A percentile compares a stretch with the other conserved stretches of the same genome.
phyloP scores from a whole-genome alignment of 2,329 filamentous ascomycete genomes.

The Exophiala alcalophila region DNA sequence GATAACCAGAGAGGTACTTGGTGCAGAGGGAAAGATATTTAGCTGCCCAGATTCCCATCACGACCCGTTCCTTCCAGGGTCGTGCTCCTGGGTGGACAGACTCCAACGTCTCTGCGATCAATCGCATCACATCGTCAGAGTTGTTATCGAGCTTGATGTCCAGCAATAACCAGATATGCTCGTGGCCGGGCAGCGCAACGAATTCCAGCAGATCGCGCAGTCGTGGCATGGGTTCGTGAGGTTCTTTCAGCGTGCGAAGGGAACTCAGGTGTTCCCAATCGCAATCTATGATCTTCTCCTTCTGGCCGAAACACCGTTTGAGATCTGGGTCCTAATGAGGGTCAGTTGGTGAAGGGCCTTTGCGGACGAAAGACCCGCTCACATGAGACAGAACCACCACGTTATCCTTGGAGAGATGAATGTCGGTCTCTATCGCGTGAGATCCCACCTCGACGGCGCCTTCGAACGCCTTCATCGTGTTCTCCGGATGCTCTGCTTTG shows the following conservation, averaged over 20 bases:
- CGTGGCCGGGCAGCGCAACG: slow-evolving; percentile 60
- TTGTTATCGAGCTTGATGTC: slow-evolving; percentile 69
- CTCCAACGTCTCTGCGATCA: slow-evolving; percentile 63
- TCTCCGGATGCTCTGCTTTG: slow-evolving; percentile 77
- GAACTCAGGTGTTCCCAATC: slow-evolving; percentile 71
- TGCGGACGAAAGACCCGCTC: slow-evolving; percentile 36
- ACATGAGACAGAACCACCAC: slow-evolving; percentile 84
- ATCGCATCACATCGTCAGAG: slow-evolving; percentile 65
- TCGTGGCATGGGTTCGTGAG: slow-evolving; percentile 69
- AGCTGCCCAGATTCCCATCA: slow-evolving; percentile 79
- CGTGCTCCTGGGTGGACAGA: slow-evolving; percentile 47
- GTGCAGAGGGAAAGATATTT: slow-evolving; percentile 65
- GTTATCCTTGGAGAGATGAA: slow-evolving; percentile 77
- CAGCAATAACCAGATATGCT: slow-evolving; percentile 74
- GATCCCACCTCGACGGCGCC: slow-evolving; percentile 71
- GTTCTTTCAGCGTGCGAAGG: slow-evolving; percentile 64
- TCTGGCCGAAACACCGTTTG: slow-evolving; percentile 76
- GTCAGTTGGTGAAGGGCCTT: neutral
- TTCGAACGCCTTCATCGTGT: slow-evolving; percentile 75
- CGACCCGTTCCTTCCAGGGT: slow-evolving; percentile 70
- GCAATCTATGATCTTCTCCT: slow-evolving; percentile 69
- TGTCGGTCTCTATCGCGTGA: slow-evolving; percentile 82
- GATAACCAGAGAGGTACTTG: slow-evolving; percentile 47
- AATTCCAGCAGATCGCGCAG: slow-evolving; percentile 72
- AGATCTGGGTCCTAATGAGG: slow-evolving; percentile 64